Evolutionary conservation across 2,329 filamentous ascomycete genomes (phyloP).

Genomic region (Amylocarpus encephaloides): DNA sequence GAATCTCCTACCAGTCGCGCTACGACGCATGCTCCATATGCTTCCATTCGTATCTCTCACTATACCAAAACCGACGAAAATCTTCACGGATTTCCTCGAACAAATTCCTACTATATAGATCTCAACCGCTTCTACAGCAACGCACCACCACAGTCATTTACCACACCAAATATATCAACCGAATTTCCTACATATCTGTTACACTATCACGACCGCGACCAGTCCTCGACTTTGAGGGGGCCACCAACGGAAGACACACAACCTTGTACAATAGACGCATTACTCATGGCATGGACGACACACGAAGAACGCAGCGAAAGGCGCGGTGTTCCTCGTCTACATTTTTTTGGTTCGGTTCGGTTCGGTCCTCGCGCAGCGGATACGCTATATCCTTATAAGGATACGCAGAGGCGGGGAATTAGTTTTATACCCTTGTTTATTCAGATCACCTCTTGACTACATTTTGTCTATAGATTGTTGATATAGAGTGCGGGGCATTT

Average conservation of each 20-base stretch:
- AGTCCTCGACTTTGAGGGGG: neutral
- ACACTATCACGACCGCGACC: too few relatives aligned
- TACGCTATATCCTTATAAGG: neutral
- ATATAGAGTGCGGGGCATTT: neutral
- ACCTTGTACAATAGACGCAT: conserved; percentile 4
- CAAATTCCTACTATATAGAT: too few relatives aligned
- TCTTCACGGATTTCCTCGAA: too few relatives aligned
- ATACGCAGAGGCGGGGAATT: too few relatives aligned
- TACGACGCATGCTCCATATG: neutral
- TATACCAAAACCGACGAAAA: too few relatives aligned
- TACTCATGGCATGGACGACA: conserved; percentile 1
- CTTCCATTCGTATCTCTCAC: too few relatives aligned
- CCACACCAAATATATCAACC: too few relatives aligned
- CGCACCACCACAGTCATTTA: too few relatives aligned
- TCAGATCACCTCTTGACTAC: neutral
- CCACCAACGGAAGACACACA: neutral
- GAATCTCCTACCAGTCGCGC: neutral
- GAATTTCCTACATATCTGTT: too few relatives aligned
- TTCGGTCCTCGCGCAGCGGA: neutral
- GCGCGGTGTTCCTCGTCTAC: neutral
- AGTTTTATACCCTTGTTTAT: conserved; percentile 6
- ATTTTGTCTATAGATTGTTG: neutral
- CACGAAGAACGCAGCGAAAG: neutral
- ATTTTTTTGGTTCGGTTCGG: neutral
- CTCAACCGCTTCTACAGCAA: too few relatives aligned